Evolutionary conservation across 163 green algal genomes (phyloP).

Genomic region (Trebouxiophyceae sp.): DNA sequence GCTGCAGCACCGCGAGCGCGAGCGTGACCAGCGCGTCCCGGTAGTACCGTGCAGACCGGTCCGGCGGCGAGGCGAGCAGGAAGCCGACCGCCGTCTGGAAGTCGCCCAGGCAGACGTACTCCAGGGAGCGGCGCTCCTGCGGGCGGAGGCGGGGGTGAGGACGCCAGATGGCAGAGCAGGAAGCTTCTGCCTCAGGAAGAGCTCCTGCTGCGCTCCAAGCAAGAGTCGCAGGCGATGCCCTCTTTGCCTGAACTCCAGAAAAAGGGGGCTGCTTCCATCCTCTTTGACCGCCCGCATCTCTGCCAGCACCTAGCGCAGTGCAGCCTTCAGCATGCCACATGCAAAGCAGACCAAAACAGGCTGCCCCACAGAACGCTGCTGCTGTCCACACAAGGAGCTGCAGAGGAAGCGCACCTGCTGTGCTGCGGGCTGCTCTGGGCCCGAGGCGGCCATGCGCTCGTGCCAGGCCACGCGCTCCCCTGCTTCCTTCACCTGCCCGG

Average conservation of each 20-base stretch:
- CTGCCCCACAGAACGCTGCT: no score
- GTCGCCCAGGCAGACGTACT: conserved; percentile 70
- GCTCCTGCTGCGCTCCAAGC: no score
- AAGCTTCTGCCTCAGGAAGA: no score
- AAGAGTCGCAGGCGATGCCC: no score
- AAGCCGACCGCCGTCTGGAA: conserved; percentile 74
- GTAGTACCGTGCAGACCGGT: conserved; percentile 56
- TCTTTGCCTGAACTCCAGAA: no score
- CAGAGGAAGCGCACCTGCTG: conserved; percentile 41
- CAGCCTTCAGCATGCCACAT: no score
- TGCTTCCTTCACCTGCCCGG: conserved; percentile 17
- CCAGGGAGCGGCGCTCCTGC: conserved; percentile 52
- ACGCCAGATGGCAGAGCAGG: no score
- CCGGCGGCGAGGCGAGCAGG: conserved; percentile 58
- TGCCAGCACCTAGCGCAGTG: no score
- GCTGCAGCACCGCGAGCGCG: conserved; percentile 46
- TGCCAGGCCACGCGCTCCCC: conserved; percentile 63
- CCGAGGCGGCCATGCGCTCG: conserved; percentile 44
- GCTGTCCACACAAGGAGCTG: no score
- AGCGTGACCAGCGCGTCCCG: conserved; percentile 65
- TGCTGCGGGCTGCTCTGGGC: conserved; percentile 26
- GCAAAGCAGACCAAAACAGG: no score
- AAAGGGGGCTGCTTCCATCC: no score
- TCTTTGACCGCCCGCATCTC: no score
- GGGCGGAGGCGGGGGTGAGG: neutral